Percentiles rank a stretch among this genome's conserved stretches.
Conservation (phyloP, 2,329 filamentous ascomycete genomes). For the Aschersonia sp. region DNA sequence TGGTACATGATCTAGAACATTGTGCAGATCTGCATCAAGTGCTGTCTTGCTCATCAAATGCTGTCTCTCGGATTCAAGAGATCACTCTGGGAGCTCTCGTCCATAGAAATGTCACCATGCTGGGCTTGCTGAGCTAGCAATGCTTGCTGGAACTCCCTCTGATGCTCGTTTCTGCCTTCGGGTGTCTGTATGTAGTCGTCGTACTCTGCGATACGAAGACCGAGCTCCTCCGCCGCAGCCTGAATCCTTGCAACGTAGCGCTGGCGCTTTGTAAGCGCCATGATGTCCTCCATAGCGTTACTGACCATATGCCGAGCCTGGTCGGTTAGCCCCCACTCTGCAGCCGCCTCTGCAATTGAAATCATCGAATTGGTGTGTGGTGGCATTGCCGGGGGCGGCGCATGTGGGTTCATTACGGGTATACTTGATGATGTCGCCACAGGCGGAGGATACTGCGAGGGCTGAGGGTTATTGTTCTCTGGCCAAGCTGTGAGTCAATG, state of each 20-base stretch:
- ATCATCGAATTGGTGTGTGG: not conserved
- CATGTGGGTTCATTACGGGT: not conserved
- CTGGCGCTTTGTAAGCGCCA: conserved; percentile 25
- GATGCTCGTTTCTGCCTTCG: conserved; percentile 13
- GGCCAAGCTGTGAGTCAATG: not conserved
- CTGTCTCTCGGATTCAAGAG: too few relatives aligned
- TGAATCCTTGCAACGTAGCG: conserved; percentile 37
- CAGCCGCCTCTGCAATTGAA: conserved; percentile 14
- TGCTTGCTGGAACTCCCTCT: conserved; percentile 6
- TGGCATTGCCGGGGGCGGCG: not conserved
- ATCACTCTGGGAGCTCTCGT: conserved; percentile 2
- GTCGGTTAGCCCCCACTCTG: conserved; percentile 14
- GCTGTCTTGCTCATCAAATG: not conserved
- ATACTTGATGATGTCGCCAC: not conserved
- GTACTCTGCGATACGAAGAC: conserved; percentile 35
- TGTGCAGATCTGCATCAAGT: not conserved
- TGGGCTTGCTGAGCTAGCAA: conserved; percentile 9
- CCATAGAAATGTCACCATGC: conserved; percentile 4
- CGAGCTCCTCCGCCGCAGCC: conserved; percentile 37
- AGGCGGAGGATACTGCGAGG: conserved; percentile 8
- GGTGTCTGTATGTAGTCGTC: conserved; percentile 24
- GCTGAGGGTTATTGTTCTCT: conserved; percentile 31
- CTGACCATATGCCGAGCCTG: conserved; percentile 10
- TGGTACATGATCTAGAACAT: not conserved
- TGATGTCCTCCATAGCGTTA: conserved; percentile 30